These are phyloP conservation scores for Fusarium irregulare DNA, from an alignment of 2,329 filamentous ascomycete species.

Conservation along the genomic window DNA sequence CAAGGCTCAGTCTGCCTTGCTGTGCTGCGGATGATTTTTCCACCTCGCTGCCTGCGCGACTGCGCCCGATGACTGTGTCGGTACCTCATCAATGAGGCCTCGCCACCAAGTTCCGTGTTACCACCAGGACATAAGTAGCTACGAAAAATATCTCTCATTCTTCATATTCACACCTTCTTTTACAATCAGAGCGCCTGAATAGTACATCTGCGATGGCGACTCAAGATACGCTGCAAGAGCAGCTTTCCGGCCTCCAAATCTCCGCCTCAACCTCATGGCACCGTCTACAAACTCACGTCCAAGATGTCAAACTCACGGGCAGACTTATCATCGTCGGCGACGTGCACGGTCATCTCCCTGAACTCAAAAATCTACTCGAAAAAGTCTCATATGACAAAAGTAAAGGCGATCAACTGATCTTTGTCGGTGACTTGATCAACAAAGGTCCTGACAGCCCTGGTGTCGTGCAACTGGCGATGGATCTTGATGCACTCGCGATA, in stretches of 20 bases:
- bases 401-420: constrained; percentile 72
- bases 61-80: neutral
- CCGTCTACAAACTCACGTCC: neutral
- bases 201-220: neutral
- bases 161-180: rapidly evolving
- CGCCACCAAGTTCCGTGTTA: neutral
- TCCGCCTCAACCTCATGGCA: neutral
- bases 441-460: constrained; percentile 85
- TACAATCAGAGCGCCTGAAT: neutral
- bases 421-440: constrained; percentile 80
- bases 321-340: constrained; percentile 79
- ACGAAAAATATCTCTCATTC: neutral
- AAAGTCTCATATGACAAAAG: constrained; percentile 70
- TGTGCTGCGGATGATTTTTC: neutral
- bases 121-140: neutral
- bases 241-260: neutral
- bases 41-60: neutral
- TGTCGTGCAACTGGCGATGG: constrained; percentile 78
- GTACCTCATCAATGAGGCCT: neutral
- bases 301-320: neutral
- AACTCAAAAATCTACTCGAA: constrained; percentile 71
- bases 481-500: constrained; percentile 77
- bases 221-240: neutral
- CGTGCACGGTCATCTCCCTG: constrained; percentile 82
- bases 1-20: neutral